These are phyloP conservation scores for Penicilliopsis zonata DNA, from an alignment of 495 filamentous ascomycete species.

Conservation along the genomic window DNA sequence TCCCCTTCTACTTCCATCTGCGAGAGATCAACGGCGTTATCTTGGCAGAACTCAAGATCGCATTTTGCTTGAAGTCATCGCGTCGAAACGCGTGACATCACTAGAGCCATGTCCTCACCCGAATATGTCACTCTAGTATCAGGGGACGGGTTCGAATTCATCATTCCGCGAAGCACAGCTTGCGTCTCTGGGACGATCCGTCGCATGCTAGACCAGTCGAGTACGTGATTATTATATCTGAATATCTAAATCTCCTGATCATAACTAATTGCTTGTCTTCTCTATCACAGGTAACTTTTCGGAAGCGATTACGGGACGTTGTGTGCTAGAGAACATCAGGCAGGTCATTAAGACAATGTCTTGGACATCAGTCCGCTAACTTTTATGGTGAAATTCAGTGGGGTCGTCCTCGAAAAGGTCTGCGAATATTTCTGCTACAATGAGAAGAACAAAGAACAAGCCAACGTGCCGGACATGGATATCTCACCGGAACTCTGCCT, in stretches of 20 bases:
- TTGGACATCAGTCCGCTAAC: too few relatives aligned
- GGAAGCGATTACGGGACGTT: constrained; percentile 55
- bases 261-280: constrained; percentile 1
- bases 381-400: constrained; percentile 35
- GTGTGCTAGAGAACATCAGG: constrained; percentile 60
- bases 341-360: too few relatives aligned
- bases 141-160: constrained; percentile 77
- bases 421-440: constrained; percentile 88
- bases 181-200: constrained; percentile 65
- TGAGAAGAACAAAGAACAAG: constrained; percentile 62
- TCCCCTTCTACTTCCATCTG: too few relatives aligned
- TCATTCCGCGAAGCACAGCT: constrained; percentile 66
- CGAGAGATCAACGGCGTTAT: too few relatives aligned
- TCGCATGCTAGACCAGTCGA: constrained; percentile 72
- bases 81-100: not conserved
- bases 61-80: constrained; percentile 5
- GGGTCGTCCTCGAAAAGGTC: constrained; percentile 75
- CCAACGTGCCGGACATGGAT: constrained; percentile 86
- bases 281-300: constrained; percentile 47
- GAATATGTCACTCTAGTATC: constrained; percentile 79
- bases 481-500: constrained; percentile 63
- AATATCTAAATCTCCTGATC: not conserved
- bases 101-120: constrained; percentile 14
- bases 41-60: not conserved
- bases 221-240: constrained; percentile 29